Evolutionary conservation across 805 yeast genomes (phyloP).

Genomic region (Metschnikowia orientalis): DNA sequence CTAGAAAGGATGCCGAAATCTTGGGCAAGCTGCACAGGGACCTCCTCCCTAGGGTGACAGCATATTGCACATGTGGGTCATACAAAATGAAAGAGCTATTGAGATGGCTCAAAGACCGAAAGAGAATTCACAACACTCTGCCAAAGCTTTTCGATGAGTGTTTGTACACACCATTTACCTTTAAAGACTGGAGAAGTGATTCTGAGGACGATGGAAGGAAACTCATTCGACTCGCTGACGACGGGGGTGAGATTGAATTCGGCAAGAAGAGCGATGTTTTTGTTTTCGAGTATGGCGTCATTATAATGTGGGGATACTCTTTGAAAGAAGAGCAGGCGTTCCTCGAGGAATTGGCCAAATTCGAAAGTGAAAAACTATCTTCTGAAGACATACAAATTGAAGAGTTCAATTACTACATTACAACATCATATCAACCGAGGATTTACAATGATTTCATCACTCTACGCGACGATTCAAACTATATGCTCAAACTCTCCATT

Average conservation of each 20-base stretch:
- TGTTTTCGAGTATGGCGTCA: constrained; percentile 94
- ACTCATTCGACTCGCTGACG: constrained; percentile 75
- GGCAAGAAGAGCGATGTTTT: constrained; percentile 79
- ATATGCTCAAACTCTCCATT: constrained; percentile 86
- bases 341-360: constrained; percentile 77
- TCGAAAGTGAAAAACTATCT: constrained; percentile 87
- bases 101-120: constrained; percentile 79
- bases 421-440: constrained; percentile 91
- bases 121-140: constrained; percentile 65
- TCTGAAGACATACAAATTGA: constrained; percentile 91
- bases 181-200: constrained; percentile 67
- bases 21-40: constrained; percentile 83
- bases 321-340: constrained; percentile 79
- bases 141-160: constrained; percentile 95
- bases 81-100: constrained; percentile 84
- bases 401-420: constrained; percentile 91
- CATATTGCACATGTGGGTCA: constrained; percentile 92
- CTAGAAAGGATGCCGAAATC: constrained; percentile 90
- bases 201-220: constrained; percentile 36
- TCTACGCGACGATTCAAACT: constrained; percentile 80
- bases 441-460: constrained; percentile 94
- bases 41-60: constrained; percentile 87
- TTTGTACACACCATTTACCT: constrained; percentile 83
- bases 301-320: constrained; percentile 94
- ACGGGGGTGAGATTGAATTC: constrained; percentile 91